phyloP scores from a whole-genome alignment of 495 filamentous ascomycete genomes.

The Geopyxis carbonaria region DNA sequence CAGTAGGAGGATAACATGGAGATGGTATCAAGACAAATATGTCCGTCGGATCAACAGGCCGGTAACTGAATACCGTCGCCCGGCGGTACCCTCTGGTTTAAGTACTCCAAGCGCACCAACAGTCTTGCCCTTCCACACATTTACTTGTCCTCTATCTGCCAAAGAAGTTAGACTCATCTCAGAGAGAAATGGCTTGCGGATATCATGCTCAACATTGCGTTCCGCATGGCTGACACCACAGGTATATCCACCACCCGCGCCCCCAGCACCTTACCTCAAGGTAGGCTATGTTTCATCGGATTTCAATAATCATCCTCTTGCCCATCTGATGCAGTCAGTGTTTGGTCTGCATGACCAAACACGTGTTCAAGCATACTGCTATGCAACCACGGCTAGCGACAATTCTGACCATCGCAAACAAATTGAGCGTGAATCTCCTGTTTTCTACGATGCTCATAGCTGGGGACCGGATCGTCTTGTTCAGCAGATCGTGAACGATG shows the following conservation, averaged over 20 bases:
- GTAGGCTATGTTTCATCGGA: conserved; percentile 96
- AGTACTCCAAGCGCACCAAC: conserved; percentile 82
- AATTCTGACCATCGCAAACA: conserved; percentile 80
- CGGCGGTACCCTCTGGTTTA: conserved; percentile 55
- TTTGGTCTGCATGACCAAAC: conserved; percentile 73
- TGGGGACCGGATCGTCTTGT: conserved; percentile 79
- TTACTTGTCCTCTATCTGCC: conserved; percentile 83
- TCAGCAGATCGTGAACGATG: conserved; percentile 79
- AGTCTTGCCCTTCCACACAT: conserved; percentile 96
- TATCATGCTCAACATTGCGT: conserved; percentile 73
- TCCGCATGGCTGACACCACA: conserved; percentile 69
- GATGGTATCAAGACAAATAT: conserved; percentile 79
- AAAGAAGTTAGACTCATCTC: conserved; percentile 92
- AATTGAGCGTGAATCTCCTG: conserved; percentile 84
- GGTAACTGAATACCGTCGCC: conserved; percentile 47
- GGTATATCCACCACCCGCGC: conserved; percentile 67
- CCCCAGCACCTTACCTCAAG: conserved; percentile 65
- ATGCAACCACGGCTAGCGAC: conserved; percentile 90
- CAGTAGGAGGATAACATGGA: conserved; percentile 55
- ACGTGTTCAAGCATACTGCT: conserved; percentile 74
- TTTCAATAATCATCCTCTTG: conserved; percentile 97
- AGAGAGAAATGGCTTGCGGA: conserved; percentile 82
- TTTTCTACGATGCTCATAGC: conserved; percentile 72
- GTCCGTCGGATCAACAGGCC: conserved; percentile 42
- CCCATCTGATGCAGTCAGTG: conserved; percentile 82